These are phyloP conservation scores for Rosa rugosa DNA, from an alignment of 306 rosid species.

Conservation along the genomic window DNA sequence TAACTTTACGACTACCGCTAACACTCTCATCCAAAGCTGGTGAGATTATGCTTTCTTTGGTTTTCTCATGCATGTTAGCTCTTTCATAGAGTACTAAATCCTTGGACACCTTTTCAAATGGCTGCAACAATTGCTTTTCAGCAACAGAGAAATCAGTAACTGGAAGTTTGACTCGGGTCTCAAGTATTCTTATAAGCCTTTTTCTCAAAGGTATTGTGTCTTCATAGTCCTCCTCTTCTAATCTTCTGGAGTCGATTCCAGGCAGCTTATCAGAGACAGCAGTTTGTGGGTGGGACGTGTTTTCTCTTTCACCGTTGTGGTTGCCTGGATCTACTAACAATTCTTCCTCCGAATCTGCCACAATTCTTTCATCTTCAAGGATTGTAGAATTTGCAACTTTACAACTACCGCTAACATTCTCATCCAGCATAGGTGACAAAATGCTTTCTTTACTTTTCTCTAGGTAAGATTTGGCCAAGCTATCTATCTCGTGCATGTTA, in stretches of 20 bases:
- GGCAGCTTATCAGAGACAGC: slow-evolving; percentile 7
- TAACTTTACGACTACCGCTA: neutral
- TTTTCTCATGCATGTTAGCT: slow-evolving; percentile 16
- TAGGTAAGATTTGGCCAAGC: neutral
- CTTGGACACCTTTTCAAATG: slow-evolving; percentile 14
- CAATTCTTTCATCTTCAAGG: slow-evolving; percentile 16
- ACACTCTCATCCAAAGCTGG: slow-evolving; percentile 3
- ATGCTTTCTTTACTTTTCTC: slow-evolving; percentile 7
- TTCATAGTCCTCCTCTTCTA: neutral
- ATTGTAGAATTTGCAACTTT: slow-evolving; percentile 2
- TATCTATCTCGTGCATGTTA: slow-evolving; percentile 9
- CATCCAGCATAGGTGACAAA: slow-evolving; percentile 11
- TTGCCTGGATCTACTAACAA: slow-evolving; percentile 14
- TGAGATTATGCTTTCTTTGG: neutral
- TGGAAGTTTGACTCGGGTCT: slow-evolving; percentile 3
- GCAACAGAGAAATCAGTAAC: slow-evolving; percentile 15
- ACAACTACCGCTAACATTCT: slow-evolving; percentile 1
- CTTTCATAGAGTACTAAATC: slow-evolving; percentile 12
- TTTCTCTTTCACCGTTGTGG: slow-evolving; percentile 13
- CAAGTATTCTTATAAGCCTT: slow-evolving; percentile 9
- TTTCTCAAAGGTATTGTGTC: slow-evolving; percentile 13
- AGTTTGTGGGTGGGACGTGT: neutral
- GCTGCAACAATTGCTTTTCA: slow-evolving; percentile 19
- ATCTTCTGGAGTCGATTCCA: neutral
- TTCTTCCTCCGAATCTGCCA: slow-evolving; percentile 22